Evolutionary conservation across 768 basidiomycete genomes (phyloP), one percentile per base, ranked within the genome.

Genomic region (Boletus coccyginus): DNA sequence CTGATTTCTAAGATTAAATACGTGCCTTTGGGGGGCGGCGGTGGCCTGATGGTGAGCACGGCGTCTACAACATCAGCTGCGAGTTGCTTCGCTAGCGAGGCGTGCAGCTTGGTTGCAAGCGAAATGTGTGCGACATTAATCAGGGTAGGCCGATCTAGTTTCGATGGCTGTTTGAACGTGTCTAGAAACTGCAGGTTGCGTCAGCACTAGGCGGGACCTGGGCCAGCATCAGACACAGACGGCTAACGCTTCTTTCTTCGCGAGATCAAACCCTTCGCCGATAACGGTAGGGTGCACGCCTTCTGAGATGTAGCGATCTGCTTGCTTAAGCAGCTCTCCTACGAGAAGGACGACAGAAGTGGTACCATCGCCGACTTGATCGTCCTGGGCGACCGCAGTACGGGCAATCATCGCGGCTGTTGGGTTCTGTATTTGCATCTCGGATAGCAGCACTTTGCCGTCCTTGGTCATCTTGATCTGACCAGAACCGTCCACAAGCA

Each of bases 401-500:
- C 94, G 86, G 45, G 97, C 97, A 68, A 99, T 94, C 93, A 99
- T 96, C 33, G 97, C 95, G 17, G 97, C 97, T 4, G 97, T 98
- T 32, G 97, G 97, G 72, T 99, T 98, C 75, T 92, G 90, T 65
- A 99, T 99, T 77, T 98, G 97, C 97, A 99, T 99, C 77, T 99
- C 97, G 41, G 94, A 96, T 56, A 99, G 80, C 53, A 99, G 76
- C 41, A 98, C 96, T 77, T 99, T 99, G 60, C 97, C 97, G 68
- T 98, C 97, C 80, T 98, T 99, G 61, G 97, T 98, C 92, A 99
- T 95, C 82, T 98, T 99, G 74, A 99, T 95, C 76, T 94, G 92
- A 11, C 97, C 97, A 14, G 95, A 81, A 54, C 97, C 97, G 74
- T 98, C 97, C 42, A 99, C 97, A 50, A 99, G 86, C 96, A 99